Evolutionary conservation across 148 eudicot species (phyloP), one percentile per base, ranked within the genome.

Genomic region (Chenopodium album): DNA sequence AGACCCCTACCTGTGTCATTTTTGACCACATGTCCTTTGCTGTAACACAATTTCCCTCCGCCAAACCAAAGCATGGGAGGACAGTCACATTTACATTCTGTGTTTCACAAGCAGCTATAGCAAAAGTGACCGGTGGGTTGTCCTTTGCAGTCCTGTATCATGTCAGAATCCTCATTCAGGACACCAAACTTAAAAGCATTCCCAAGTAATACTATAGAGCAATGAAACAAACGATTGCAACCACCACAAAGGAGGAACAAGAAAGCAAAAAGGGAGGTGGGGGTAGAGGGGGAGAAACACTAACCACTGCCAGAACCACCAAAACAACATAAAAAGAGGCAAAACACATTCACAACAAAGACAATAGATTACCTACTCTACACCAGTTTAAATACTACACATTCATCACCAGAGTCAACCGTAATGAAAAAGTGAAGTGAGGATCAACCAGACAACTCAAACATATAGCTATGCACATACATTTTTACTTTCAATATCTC

Each of bases 31-130:
- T 92, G 79, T 92, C 94, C 90, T 92, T 97, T 48, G 99, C 99
- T 68, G 98, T 94, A 80, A 93, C 80, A 62, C 86, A 84, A 79
- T 91, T 90, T 79, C 91, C 97, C 82, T 94, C 98, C 46, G 89
- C 86, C 66, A 97, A 85, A 64, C 98, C 98, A 88, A 97, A 97
- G 85, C 89, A 85, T 32, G 99, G 99, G 85, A 92, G 87, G 81
- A 97, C 94, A 71, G 97, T 89, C 74, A 97, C 99, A 79, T 87
- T 97, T 52, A 97, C 98, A 82, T 97, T 97, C 82, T 97, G 99
- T 79, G 99, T 94, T 87, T 97, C 99, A 85, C 88, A 91, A 72
- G 99, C 97, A 85, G 98, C 99, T 77, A 97, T 80, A 47, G 98
- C 97, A 82, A 91, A 97, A 71, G 98, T 97, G 84, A 92, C 97